phyloP scores from a whole-genome alignment of 495 filamentous ascomycete genomes.

The Penicillium malachiteum region DNA sequence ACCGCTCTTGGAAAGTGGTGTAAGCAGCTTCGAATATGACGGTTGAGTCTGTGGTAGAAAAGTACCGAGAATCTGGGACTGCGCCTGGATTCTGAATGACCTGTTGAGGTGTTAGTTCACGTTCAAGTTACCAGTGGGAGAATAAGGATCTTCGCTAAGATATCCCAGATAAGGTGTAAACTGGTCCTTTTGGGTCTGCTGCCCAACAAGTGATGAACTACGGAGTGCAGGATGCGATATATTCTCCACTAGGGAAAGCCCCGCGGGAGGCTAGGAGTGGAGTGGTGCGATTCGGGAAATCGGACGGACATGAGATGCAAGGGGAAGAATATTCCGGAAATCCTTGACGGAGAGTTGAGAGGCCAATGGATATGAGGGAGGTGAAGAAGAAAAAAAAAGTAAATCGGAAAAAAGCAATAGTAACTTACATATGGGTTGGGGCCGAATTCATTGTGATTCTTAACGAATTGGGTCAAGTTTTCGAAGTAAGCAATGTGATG shows the following conservation, averaged over 20 bases:
- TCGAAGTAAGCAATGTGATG: slow-evolving; percentile 36
- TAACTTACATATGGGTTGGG: slow-evolving; percentile 35
- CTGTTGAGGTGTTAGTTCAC: slow-evolving; percentile 18
- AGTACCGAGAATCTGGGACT: slow-evolving; percentile 45
- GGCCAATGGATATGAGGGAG: slow-evolving; percentile 7
- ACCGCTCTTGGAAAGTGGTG: slow-evolving; percentile 38
- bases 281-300: background rate
- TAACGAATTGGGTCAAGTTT: slow-evolving; percentile 36
- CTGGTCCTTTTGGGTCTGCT: too few relatives aligned
- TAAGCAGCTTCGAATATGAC: slow-evolving; percentile 50
- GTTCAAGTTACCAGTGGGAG: slow-evolving; percentile 4
- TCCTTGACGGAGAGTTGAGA: background rate
- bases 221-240: background rate
- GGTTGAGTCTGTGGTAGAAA: slow-evolving; percentile 40
- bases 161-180: slow-evolving; percentile 10
- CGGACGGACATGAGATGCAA: slow-evolving; percentile 4
- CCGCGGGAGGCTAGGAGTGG: background rate
- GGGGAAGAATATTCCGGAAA: background rate
- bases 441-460: slow-evolving; percentile 32
- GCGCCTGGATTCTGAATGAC: slow-evolving; percentile 51
- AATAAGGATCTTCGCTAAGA: slow-evolving; percentile 18
- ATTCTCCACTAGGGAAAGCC: background rate
- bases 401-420: slow-evolving; percentile 6
- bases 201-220: background rate
- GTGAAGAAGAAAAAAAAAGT: slow-evolving; percentile 8